Base-by-base conservation (phyloP, 768 basidiomycete genomes). In the Clathrus columnatus region DNA sequence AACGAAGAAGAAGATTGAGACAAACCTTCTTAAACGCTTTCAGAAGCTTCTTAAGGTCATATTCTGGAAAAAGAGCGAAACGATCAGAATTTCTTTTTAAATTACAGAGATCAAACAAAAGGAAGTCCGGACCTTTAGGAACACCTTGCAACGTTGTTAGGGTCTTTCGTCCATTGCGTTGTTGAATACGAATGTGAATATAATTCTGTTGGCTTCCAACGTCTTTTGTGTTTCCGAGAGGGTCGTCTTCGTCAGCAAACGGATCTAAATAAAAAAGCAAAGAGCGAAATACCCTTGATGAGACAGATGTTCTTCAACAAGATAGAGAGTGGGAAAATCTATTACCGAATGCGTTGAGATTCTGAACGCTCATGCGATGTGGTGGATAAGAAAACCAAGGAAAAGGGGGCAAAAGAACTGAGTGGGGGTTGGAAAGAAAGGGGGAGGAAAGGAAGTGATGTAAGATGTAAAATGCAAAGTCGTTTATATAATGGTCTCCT, bases 111-210 rank as follows among this genome's bases (percentile, higher is more conserved):
- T 36, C 20, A 43, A 60, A 41, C 58, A 59, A n/a, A 30, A 16
- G 11, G 36, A 41, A 36, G 47, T 48, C 26, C 82, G 61, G 61
- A 90, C 90, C 82, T 72, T 87, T 91, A 54, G 91, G 89, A 61
- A 99, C 72, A 59, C 96, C 96, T 72, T 98, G 94, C 63, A 98
- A 78, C 57, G 94, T 99, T 42, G 96, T 99, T 76, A 97, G 73
- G 59, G 93, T 96, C 80, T 99, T 99, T 67, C 96, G 82, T 60
- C 96, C 96, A 81, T 98, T 99, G 67, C 96, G 83, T 73, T 99
- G 96, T 72, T 99, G 96, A 65, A 99, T 89, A 76, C 96, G 91
- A 68, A 95, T 89, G 70, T 94, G 91, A 69, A 94, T 88, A 70
- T 91, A 85, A 69, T 90, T 83, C 65, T 82, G 73, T 69, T 84